Base-by-base conservation (phyloP, 768 basidiomycete species). In the Tulasnella sp. region DNA sequence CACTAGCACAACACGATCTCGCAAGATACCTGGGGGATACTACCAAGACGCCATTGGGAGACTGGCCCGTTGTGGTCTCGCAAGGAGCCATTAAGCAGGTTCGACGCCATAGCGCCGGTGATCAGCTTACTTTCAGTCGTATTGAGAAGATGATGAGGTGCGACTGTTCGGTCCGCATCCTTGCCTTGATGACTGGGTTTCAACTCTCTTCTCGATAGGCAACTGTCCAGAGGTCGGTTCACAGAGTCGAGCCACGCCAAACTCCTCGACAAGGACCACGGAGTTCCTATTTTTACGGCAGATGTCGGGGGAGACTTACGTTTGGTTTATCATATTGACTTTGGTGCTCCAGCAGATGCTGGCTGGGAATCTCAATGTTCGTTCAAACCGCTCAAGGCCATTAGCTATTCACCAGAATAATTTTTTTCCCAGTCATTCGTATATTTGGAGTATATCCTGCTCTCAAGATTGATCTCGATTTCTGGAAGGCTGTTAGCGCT, bases 141-240 rank as follows among this genome's bases (percentile, higher is more conserved):
- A 48, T 75, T 6, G 41, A 48, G 46, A 34, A 44, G 6, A 42
- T n/a, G 1, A 75, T 75, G 0, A 75, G 46, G 74, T 75, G 8
- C 11, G 60, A 64, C n/a, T 31, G 11, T 3, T 28, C 20, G n/a
- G 2, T n/a, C 73, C 0, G 11, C 20, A 9, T 42, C 28, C 0
- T 46, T 31, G 12, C 14, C 34, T 2, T 4, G 31, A 31, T 18
- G 37, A 18, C 44, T 74, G 41, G 0, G 18, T 1, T 5, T 1
- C 4, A 2, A 37, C 34, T 37, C 31, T 37, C n/a, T 2, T 69
- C 37, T 18, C 14, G 0, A 37, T 37, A 93, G 93, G 83, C 91
- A 93, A 81, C 87, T 94, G 11, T 93, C 93, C 0, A 88, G 89
- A 3, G 93, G 93, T 0, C 89, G 91, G 78, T 93, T 94, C 83